Conservation (phyloP, 345 rosid genomes). For the Odontarrhena argentea region DNA sequence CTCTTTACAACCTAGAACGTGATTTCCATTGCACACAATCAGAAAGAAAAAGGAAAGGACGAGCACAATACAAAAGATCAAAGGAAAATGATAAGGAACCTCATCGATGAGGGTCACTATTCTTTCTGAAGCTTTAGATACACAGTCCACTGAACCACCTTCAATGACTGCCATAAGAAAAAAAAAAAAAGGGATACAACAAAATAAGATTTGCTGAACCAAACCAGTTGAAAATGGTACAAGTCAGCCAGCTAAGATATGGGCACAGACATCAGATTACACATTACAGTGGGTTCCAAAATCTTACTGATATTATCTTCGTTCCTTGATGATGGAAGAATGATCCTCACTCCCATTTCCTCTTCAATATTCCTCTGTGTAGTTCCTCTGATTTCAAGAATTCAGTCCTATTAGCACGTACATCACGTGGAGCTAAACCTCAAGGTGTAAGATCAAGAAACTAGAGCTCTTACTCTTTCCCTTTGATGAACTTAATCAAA, state of each 20-base stretch:
- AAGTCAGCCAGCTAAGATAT: background rate
- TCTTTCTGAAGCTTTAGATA: slow-evolving; percentile 68
- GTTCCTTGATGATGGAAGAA: slow-evolving; percentile 62
- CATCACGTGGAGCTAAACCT: slow-evolving; percentile 19
- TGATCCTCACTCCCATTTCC: slow-evolving; percentile 74
- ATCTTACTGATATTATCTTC: slow-evolving; percentile 72
- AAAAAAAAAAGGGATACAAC: slow-evolving; percentile 6
- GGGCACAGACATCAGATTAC: slow-evolving; percentile 1
- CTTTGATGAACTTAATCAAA: slow-evolving; percentile 67
- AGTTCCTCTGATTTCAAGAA: slow-evolving; percentile 54
- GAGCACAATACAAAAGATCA: background rate
- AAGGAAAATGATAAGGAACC: slow-evolving; percentile 47
- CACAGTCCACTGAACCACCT: slow-evolving; percentile 66
- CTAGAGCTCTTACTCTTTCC: slow-evolving; percentile 64
- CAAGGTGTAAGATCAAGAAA: slow-evolving; percentile 24
- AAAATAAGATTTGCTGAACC: slow-evolving; percentile 3
- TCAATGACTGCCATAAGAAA: slow-evolving; percentile 57
- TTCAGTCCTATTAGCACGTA: slow-evolving; percentile 31
- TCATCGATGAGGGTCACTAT: slow-evolving; percentile 59
- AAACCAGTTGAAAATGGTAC: slow-evolving; percentile 10
- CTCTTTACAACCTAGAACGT: slow-evolving; percentile 61
- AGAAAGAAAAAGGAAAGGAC: background rate
- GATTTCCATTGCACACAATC: slow-evolving; percentile 12
- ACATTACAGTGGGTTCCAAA: slow-evolving; percentile 8
- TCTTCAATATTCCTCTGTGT: slow-evolving; percentile 70